Evolutionary conservation across 108 stramenopile species (phyloP).

Genomic region (Chaetoceros tenuissimus): DNA sequence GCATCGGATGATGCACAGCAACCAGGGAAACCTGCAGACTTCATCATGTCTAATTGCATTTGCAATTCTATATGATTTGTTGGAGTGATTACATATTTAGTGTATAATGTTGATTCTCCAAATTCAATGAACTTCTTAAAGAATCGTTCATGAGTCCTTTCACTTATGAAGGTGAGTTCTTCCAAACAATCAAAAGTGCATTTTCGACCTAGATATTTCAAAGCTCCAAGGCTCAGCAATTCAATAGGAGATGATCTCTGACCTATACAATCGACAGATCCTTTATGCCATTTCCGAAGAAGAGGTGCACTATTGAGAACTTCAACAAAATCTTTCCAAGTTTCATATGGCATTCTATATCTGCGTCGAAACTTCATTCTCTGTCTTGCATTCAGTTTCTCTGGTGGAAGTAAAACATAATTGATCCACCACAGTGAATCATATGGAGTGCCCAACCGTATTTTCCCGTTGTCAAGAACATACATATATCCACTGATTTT

Average conservation of each 20-base stretch:
- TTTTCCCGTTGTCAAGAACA: no score
- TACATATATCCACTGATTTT: no score
- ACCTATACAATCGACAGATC: neutral
- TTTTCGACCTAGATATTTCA: conserved; percentile 13
- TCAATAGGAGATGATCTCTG: neutral
- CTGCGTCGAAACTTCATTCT: neutral
- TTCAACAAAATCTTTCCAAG: neutral
- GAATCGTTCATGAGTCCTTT: neutral
- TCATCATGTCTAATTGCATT: neutral
- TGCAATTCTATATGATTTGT: neutral
- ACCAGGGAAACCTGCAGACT: conserved; percentile 7
- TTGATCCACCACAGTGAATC: neutral
- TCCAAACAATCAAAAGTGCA: conserved; percentile 17
- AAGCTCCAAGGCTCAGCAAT: neutral
- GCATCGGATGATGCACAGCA: conserved; percentile 1
- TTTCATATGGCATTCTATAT: conserved; percentile 1
- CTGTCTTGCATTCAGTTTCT: neutral
- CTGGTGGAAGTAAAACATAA: neutral
- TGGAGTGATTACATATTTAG: conserved; percentile 4
- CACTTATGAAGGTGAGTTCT: conserved; percentile 8
- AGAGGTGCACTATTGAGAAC: neutral
- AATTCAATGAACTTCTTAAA: conserved; percentile 15
- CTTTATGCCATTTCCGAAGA: neutral
- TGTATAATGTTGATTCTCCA: conserved; percentile 1
- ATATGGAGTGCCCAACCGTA: neutral